Conservation (phyloP, 129 eudicot species). For the Flaveria trinervia region DNA sequence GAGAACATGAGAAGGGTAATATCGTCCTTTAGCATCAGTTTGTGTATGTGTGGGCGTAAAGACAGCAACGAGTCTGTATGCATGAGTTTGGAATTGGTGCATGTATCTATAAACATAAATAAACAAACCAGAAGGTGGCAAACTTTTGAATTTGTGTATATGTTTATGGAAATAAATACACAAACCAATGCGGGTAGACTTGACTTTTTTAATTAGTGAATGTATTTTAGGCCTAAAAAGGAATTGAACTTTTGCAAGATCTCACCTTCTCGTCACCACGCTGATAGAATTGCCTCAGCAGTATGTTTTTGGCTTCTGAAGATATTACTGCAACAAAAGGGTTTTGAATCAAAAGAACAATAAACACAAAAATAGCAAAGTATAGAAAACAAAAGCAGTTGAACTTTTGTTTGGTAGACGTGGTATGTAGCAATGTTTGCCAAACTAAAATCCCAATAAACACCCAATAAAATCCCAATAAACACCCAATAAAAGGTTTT, state of each 20-base stretch:
- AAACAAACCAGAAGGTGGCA: not conserved
- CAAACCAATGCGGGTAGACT: not conserved
- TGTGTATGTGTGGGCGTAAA: not conserved
- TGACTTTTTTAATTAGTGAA: not conserved
- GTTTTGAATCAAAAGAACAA: not conserved
- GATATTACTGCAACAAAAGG: constrained; percentile 52
- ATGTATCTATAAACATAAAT: not conserved
- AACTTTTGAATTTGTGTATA: not conserved
- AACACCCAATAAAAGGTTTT: not conserved
- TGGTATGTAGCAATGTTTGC: not conserved
- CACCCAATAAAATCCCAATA: not conserved
- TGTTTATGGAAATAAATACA: not conserved
- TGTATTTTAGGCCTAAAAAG: constrained; percentile 1
- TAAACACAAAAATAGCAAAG: not conserved
- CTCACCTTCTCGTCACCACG: constrained; percentile 76
- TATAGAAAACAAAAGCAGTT: not conserved
- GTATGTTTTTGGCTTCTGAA: constrained; percentile 66
- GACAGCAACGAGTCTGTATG: not conserved
- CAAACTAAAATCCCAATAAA: not conserved
- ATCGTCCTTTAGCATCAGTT: constrained; percentile 12
- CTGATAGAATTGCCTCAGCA: constrained; percentile 68
- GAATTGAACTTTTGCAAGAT: constrained; percentile 10
- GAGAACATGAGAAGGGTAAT: not conserved
- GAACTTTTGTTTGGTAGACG: not conserved
- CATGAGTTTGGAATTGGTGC: not conserved